Conservation (phyloP, 2,329 filamentous ascomycete species). For the Neofusicoccum umdonicola region DNA sequence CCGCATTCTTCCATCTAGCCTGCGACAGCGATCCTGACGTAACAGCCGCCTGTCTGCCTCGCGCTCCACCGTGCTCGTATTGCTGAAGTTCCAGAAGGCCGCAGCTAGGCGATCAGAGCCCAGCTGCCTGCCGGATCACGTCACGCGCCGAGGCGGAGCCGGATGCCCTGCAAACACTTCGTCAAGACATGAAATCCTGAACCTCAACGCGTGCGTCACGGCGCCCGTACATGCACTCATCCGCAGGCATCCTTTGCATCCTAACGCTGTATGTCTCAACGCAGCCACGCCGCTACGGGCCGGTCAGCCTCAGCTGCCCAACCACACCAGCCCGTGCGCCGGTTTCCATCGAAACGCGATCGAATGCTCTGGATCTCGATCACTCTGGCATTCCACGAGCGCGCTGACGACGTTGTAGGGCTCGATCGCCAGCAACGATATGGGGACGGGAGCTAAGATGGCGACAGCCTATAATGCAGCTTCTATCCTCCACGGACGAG, state of each 20-base stretch:
- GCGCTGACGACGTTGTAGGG: not conserved
- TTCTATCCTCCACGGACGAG: not conserved
- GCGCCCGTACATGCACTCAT: not conserved
- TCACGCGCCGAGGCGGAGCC: slow-evolving; percentile 1
- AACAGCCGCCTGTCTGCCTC: not conserved
- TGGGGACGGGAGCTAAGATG: not conserved
- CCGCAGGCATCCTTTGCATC: not conserved
- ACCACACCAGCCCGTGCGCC: not conserved
- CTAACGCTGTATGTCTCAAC: not conserved
- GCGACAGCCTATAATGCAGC: not conserved
- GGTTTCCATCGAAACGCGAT: not conserved
- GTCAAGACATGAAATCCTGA: not conserved
- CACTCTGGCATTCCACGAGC: not conserved
- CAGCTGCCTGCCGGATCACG: not conserved
- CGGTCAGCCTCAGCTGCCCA: not conserved
- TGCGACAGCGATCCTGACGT: not conserved
- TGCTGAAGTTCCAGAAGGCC: slow-evolving; percentile 2
- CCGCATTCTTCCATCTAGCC: no score
- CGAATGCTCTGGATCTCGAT: not conserved
- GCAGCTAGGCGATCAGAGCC: not conserved
- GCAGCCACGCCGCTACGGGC: not conserved
- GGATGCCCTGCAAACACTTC: slow-evolving; percentile 6
- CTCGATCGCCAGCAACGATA: not conserved
- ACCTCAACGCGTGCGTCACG: not conserved
- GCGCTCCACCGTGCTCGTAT: slow-evolving; percentile 1